A percentile compares a stretch with the other conserved stretches of the same genome.
Conservation (phyloP, 2,329 filamentous ascomycete species). For the Aspergillus tamarii region DNA sequence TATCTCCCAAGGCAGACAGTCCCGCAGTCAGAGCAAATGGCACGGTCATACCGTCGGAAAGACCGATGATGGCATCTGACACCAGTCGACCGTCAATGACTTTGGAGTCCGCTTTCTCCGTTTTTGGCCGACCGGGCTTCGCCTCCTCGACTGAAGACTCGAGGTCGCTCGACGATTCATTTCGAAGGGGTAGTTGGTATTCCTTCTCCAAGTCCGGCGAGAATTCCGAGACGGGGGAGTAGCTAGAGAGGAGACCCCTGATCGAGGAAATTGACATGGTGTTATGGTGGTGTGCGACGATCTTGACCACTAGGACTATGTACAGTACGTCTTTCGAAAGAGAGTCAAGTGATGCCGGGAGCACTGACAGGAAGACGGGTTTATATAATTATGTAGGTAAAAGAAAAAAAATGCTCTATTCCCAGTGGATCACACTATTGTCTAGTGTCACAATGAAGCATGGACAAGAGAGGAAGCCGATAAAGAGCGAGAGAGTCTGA, state of each 20-base stretch:
- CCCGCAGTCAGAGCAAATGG: constrained; percentile 79
- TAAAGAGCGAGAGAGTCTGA: background rate
- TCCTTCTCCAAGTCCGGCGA: constrained; percentile 35
- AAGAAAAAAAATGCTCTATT: too few relatives aligned
- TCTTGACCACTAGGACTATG: background rate
- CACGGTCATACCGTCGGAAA: constrained; percentile 78
- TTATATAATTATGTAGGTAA: background rate
- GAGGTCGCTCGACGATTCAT: constrained; percentile 15
- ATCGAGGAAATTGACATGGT: constrained; percentile 36
- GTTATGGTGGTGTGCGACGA: background rate
- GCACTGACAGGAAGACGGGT: background rate
- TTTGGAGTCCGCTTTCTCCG: constrained; percentile 30
- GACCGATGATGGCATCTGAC: constrained; percentile 71
- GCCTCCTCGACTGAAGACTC: constrained; percentile 23
- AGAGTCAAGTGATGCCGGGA: background rate
- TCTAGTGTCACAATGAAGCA: background rate
- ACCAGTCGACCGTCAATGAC: constrained; percentile 43
- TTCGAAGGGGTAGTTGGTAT: constrained; percentile 19
- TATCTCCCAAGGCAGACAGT: constrained; percentile 63
- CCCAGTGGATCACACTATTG: background rate
- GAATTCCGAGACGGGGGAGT: constrained; percentile 27
- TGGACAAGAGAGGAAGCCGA: background rate
- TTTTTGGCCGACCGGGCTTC: constrained; percentile 12
- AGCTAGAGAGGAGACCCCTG: constrained; percentile 35
- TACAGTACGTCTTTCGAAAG: background rate